phyloP scores from a whole-genome alignment of 208 protist genomes.

The Angomonas deanei region DNA sequence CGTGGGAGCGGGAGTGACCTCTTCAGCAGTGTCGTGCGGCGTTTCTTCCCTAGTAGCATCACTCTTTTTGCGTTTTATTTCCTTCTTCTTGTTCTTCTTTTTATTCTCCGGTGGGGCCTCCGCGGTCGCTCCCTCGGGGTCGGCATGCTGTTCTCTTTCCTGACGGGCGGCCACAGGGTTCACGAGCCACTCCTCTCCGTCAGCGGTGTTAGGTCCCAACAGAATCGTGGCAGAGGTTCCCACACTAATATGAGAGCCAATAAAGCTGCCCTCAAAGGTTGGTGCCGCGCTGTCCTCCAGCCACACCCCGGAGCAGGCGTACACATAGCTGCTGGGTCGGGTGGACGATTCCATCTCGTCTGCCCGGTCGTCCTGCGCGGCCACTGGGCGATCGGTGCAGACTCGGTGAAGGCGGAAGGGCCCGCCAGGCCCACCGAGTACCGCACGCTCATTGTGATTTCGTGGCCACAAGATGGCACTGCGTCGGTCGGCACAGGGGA shows the following conservation, averaged over 20 bases:
- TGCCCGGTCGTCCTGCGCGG: background rate
- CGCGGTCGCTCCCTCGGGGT: too few species aligned
- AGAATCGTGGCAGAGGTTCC: conserved; percentile 4
- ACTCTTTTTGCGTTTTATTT: conserved; percentile 4
- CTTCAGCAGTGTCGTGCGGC: background rate
- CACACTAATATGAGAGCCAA: conserved; percentile 20
- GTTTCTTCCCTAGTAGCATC: background rate
- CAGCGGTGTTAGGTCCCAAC: background rate
- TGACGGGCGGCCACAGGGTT: conserved; percentile 1
- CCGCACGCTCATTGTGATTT: conserved; percentile 9
- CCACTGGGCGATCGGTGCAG: background rate
- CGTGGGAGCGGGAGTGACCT: background rate
- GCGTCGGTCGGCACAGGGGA: conserved; percentile 10
- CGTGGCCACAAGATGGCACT: conserved; percentile 25
- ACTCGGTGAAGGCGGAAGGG: conserved; percentile 29
- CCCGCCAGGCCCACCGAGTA: conserved; percentile 25
- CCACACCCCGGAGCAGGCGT: conserved; percentile 25
- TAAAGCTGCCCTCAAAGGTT: conserved; percentile 14
- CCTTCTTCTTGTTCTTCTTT: background rate
- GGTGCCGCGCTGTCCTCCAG: conserved; percentile 16
- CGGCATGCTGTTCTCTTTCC: background rate
- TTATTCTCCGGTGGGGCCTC: too few species aligned
- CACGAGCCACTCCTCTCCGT: conserved; percentile 1
- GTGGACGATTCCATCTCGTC: background rate
- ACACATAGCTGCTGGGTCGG: conserved; percentile 4